phyloP scores from a whole-genome alignment of 1,284 basidiomycete genomes.

The Ceratorhiza oryzae-sativae region DNA sequence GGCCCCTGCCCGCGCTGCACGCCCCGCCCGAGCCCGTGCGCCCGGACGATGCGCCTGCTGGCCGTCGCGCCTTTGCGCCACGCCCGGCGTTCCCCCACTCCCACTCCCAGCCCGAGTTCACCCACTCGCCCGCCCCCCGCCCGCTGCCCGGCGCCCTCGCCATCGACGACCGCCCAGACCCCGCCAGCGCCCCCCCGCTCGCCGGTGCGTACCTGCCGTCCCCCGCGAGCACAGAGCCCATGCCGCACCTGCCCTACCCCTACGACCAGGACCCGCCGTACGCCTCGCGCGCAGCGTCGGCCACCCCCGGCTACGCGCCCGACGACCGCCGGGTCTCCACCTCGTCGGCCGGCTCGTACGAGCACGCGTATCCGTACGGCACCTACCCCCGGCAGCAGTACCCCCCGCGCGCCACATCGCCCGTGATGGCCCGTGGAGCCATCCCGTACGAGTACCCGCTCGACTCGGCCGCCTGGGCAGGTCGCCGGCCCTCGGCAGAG shows the following conservation, averaged over 20 bases:
- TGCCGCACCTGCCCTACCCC: slow-evolving; percentile 19
- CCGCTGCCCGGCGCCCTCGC: not conserved
- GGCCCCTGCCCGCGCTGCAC: slow-evolving; percentile 17
- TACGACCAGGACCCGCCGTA: not conserved
- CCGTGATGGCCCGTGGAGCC: not conserved
- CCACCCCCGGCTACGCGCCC: not conserved
- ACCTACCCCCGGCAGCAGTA: not conserved
- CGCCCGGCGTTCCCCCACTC: not conserved
- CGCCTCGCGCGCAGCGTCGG: slow-evolving; percentile 11
- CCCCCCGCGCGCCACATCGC: slow-evolving; percentile 23
- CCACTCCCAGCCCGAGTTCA: not conserved
- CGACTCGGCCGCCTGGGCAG: not conserved
- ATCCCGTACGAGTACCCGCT: slow-evolving; percentile 31
- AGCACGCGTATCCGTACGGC: slow-evolving; percentile 17
- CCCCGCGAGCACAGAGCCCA: not conserved
- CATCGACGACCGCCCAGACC: not conserved
- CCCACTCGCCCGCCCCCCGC: slow-evolving; percentile 13
- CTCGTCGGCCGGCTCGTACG: slow-evolving; percentile 25
- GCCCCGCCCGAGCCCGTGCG: slow-evolving; percentile 13
- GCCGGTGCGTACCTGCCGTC: not conserved
- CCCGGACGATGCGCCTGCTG: slow-evolving; percentile 13
- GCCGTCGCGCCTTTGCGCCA: not conserved
- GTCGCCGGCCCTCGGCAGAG: slow-evolving; percentile 20
- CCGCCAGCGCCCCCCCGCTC: not conserved
- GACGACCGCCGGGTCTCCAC: slow-evolving; percentile 24